Conservation (phyloP, 257 asterid species). For the Misopates orontium region DNA sequence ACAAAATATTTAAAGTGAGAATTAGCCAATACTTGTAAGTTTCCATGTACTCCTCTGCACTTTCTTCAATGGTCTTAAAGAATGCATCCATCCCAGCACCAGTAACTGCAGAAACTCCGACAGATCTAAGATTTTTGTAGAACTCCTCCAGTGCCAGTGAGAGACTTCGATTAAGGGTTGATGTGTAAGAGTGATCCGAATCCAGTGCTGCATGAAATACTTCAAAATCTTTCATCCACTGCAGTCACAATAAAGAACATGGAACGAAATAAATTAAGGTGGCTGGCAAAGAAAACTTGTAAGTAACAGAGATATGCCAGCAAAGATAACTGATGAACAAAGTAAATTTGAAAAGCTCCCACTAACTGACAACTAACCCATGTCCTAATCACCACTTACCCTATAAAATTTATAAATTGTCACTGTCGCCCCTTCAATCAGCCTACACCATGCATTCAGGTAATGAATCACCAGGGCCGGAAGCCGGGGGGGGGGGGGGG, state of each 20-base stretch:
- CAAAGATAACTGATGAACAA: constrained; percentile 8
- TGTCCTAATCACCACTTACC: too few species aligned
- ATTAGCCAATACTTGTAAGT: constrained; percentile 62
- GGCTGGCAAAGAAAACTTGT: neutral
- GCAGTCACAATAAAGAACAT: constrained; percentile 31
- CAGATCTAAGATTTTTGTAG: constrained; percentile 77
- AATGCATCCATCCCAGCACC: constrained; percentile 90
- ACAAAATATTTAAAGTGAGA: neutral
- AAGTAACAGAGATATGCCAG: too few species aligned
- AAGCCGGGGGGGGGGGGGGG: too few species aligned
- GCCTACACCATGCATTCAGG: too few species aligned
- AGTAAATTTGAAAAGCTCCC: neutral
- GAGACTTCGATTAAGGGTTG: constrained; percentile 84
- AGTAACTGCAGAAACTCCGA: constrained; percentile 91
- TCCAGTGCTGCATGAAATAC: constrained; percentile 81
- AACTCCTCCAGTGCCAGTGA: constrained; percentile 89
- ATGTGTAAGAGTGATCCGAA: constrained; percentile 77
- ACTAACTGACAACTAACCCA: too few species aligned
- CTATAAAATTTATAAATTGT: too few species aligned
- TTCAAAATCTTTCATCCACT: constrained; percentile 99
- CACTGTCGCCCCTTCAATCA: too few species aligned
- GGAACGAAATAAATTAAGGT: neutral
- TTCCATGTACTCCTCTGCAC: constrained; percentile 92
- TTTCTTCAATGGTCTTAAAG: constrained; percentile 74
- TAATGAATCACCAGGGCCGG: too few species aligned